Base-by-base conservation (phyloP, 805 yeast genomes). In the Metschnikowia chrysomelidarum region DNA sequence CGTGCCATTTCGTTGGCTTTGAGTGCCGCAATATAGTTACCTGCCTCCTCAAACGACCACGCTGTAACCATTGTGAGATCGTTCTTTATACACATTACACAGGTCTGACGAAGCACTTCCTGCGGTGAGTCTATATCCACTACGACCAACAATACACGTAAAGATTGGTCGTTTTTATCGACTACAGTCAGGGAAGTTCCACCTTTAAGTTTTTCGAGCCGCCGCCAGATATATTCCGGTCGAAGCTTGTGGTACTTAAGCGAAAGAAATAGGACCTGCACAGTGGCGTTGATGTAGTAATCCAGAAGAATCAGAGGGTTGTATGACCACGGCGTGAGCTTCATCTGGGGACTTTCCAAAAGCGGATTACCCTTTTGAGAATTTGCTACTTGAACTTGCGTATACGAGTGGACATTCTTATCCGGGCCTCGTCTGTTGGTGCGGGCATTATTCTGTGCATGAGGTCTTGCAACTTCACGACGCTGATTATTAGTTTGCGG, bases 331-430 rank as follows among this genome's bases (percentile, higher is more conserved):
- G 67, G 73, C 1, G 69, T 72, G 30, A 68, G 69, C 29, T 73
- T 75, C 54, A 84, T 56, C 36, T 54, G 41, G 3, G 71, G 59
- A 20, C 69, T 64, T 29, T 71, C 71, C 6, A 85, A 58, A 25
- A 84, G 54, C 5, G 91, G 91, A 51, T 85, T 85, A 1, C 86
- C 89, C 31, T 73, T 76, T 53, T 85, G 93, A 0, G 82, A 69
- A 24, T 76, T 74, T 26, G 80, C 74, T 4, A 83, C 85, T 26
- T 73, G 69, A 0, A 80, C 67, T 3, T 73, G 58, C 13, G 48
- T 36, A 26, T 46, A 38, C 5, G 46, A 41, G 16, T 41, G 40
- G 15, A 38, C 43, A 51, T 31, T 39, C 7, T 32, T 10, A 20
- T 16, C 26, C 7, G 30, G 23, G 19, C 36, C 21, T 15, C 44